Evolutionary conservation across 2,329 filamentous ascomycete genomes (phyloP).

Genomic region (Arthrobotrys pseudoclavata): DNA sequence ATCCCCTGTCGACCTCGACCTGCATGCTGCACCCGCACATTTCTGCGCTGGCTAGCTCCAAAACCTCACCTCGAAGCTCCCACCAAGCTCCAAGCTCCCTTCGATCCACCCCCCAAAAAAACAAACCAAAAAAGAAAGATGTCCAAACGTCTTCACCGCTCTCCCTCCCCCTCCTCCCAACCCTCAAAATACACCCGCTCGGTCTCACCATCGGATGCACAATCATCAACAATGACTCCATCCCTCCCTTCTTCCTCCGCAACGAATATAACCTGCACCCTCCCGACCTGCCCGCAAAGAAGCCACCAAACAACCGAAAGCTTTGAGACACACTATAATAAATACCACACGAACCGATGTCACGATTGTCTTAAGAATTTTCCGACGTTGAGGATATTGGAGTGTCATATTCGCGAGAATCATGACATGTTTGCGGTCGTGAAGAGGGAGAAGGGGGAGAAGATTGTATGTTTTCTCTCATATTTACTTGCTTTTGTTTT

Average conservation of each 20-base stretch:
- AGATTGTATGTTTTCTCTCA: conserved; percentile 44
- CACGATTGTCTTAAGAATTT: conserved; percentile 57
- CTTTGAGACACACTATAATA: conserved; percentile 48
- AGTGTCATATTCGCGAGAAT: conserved; percentile 58
- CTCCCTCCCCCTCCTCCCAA: conserved; percentile 10
- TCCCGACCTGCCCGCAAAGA: conserved; percentile 47
- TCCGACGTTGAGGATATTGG: conserved; percentile 47
- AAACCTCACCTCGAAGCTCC: background rate
- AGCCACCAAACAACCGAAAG: conserved; percentile 40
- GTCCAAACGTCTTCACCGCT: conserved; percentile 50
- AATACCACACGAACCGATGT: conserved; percentile 56
- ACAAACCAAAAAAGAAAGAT: conserved; percentile 6
- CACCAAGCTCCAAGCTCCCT: background rate
- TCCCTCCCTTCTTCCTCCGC: background rate
- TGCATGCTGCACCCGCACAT: no score
- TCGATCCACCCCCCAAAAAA: background rate
- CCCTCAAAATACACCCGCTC: conserved; percentile 52
- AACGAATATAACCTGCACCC: conserved; percentile 44
- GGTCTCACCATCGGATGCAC: conserved; percentile 18
- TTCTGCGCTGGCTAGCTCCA: conserved; percentile 41
- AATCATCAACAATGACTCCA: background rate
- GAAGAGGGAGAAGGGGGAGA: conserved; percentile 51
- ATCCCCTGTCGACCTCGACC: no score
- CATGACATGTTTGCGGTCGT: conserved; percentile 58
- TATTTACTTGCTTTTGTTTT: background rate